Evolutionary conservation across 2,329 filamentous ascomycete species (phyloP), one percentile per base, ranked within the genome.

Genomic region (Fusarium virguliforme): DNA sequence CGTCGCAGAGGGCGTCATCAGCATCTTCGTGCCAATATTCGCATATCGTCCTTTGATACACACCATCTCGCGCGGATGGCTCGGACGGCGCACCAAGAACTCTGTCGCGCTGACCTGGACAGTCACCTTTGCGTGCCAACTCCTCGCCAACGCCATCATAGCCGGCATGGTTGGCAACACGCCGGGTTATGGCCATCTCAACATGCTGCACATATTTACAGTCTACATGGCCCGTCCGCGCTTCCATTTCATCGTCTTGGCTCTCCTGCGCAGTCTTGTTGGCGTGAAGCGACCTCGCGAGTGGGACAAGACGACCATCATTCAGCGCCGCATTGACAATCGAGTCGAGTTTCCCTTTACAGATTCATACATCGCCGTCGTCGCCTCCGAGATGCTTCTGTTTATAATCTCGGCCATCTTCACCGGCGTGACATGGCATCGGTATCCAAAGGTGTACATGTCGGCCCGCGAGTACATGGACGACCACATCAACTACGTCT

Each of bases 351-450:
- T 75, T 1, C 70, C 74, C 5, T 76, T 72, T 55, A 62, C 72
- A 9, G 74, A 76, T 54, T 51, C 74, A 8, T 76, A 66, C 60
- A 71, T 76, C n/a, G 53, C 68, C 4, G 64, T 62, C 8, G 56
- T 58, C n/a, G 22, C 68, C 22, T 74, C 74, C 0, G 74, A 76
- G 30, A 9, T 74, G 3, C 30, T 74, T 8, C 12, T 75, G 1
- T 62, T 75, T 1, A 37, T 74, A 32, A 70, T 75, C 37, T 65
- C 64, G 0, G 70, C 74, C 37, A 56, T 75, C 2, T 75, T 75
- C 51, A 75, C 74, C 1, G 64, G 74, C 9, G 68, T 75, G 12
- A 75, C 74, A 8, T 76, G 74, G 74, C 54, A 75, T 38, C 74
- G 74, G n/a, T 38, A 72, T 38, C 71, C 71, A 8, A 46, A 40